Percentiles rank a stretch among this genome's conserved stretches.
phyloP scores from a whole-genome alignment of 2,329 filamentous ascomycete genomes.

The Didymella sp. region DNA sequence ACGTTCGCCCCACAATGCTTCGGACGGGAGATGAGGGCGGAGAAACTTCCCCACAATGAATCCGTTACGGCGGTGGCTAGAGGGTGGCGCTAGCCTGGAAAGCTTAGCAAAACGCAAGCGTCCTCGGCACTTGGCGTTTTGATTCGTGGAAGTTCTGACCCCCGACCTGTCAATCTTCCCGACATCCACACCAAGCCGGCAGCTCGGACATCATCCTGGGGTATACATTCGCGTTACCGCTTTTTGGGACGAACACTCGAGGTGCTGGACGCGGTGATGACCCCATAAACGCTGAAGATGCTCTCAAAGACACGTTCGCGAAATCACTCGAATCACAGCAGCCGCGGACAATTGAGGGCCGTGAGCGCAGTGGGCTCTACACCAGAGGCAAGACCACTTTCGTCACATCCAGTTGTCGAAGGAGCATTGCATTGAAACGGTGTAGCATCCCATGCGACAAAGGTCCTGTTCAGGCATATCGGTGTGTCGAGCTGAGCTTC shows the following conservation, averaged over 20 bases:
- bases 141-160: constrained; percentile 10
- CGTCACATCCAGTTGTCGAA: neutral
- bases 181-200: constrained; percentile 3
- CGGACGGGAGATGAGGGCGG: constrained; percentile 14
- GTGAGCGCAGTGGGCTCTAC: neutral
- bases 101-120: constrained; percentile 1
- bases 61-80: too few relatives aligned
- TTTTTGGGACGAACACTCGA: neutral
- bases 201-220: constrained; percentile 7
- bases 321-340: neutral
- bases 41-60: constrained; percentile 17
- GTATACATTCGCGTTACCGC: neutral
- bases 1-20: constrained; percentile 2
- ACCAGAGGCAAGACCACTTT: neutral
- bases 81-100: constrained; percentile 4
- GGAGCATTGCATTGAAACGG: neutral
- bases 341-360: neutral
- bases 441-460: too few relatives aligned
- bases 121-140: constrained; percentile 7
- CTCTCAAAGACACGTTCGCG: neutral
- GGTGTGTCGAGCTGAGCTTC: too few relatives aligned
- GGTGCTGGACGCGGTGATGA: neutral
- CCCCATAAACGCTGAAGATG: neutral
- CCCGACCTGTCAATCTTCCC: constrained; percentile 6
- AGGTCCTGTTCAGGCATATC: neutral